These are phyloP conservation scores for Monosporascus sp. DNA, from an alignment of 2,329 filamentous ascomycete genomes.

Conservation along the genomic window DNA sequence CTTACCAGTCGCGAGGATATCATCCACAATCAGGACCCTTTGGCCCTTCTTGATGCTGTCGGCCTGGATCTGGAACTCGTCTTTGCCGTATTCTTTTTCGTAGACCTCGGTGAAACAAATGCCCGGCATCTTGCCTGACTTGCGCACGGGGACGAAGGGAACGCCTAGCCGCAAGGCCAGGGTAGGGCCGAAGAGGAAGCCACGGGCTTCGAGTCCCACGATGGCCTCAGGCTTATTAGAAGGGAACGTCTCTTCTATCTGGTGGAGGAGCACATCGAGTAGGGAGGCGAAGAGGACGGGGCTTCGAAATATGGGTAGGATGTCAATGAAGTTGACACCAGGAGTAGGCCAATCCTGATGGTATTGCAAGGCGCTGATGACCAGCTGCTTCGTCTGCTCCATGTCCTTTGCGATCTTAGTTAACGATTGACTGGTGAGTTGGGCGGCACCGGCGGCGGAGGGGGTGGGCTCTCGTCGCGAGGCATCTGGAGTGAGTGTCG, in stretches of 20 bases:
- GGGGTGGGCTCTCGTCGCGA: conserved; percentile 58
- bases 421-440: conserved; percentile 65
- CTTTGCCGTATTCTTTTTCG: conserved; percentile 92
- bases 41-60: conserved; percentile 80
- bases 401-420: conserved; percentile 28
- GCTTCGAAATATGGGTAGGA: conserved; percentile 90
- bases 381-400: conserved; percentile 38
- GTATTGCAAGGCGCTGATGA: conserved; percentile 67
- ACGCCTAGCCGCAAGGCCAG: conserved; percentile 79
- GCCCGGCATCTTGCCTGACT: conserved; percentile 92
- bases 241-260: conserved; percentile 61
- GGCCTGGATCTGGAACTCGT: conserved; percentile 93
- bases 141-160: conserved; percentile 87
- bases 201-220: conserved; percentile 87
- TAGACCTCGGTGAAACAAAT: conserved; percentile 79
- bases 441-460: conserved; percentile 55
- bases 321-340: conserved; percentile 95
- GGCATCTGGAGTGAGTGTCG: conserved; percentile 45
- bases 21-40: conserved; percentile 89
- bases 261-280: conserved; percentile 77
- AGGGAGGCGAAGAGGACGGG: conserved; percentile 68
- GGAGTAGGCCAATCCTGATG: conserved; percentile 88
- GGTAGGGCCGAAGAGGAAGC: conserved; percentile 90
- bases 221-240: conserved; percentile 74
- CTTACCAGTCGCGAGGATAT: conserved; percentile 97